phyloP scores from a whole-genome alignment of 345 rosid genomes.

The Lagerstroemia speciosa region DNA sequence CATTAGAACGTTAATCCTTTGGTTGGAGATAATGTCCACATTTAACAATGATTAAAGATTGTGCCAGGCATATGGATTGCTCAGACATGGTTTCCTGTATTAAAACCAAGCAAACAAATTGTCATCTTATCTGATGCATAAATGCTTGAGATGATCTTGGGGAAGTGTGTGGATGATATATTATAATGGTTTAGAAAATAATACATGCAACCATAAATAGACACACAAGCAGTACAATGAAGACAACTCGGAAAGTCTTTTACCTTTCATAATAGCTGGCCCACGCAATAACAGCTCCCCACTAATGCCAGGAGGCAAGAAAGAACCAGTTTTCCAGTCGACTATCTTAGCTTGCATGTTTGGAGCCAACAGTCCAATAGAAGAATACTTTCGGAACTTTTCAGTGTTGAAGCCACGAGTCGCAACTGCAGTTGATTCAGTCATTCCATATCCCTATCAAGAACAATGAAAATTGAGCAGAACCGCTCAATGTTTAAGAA shows the following conservation, averaged over 20 bases:
- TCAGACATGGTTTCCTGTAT: not conserved
- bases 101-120: not conserved
- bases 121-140: not conserved
- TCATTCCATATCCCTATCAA: conserved; percentile 80
- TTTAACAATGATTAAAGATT: not conserved
- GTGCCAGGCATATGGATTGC: not conserved
- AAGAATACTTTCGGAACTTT: conserved; percentile 31
- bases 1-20: not conserved
- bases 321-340: conserved; percentile 51
- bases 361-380: conserved; percentile 77
- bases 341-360: conserved; percentile 74
- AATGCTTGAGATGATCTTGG: not conserved
- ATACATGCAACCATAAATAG: not conserved
- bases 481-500: not conserved
- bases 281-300: conserved; percentile 94
- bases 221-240: too few species aligned
- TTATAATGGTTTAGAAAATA: not conserved
- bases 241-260: too few species aligned
- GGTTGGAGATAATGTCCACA: not conserved
- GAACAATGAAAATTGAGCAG: not conserved
- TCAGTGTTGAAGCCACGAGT: conserved; percentile 62
- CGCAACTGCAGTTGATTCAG: conserved; percentile 79
- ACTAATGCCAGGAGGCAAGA: conserved; percentile 49
- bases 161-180: not conserved
- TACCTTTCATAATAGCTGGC: conserved; percentile 37